Evolutionary conservation across 108 stramenopile species (phyloP).

Genomic region (Aureococcus anophagefferens): DNA sequence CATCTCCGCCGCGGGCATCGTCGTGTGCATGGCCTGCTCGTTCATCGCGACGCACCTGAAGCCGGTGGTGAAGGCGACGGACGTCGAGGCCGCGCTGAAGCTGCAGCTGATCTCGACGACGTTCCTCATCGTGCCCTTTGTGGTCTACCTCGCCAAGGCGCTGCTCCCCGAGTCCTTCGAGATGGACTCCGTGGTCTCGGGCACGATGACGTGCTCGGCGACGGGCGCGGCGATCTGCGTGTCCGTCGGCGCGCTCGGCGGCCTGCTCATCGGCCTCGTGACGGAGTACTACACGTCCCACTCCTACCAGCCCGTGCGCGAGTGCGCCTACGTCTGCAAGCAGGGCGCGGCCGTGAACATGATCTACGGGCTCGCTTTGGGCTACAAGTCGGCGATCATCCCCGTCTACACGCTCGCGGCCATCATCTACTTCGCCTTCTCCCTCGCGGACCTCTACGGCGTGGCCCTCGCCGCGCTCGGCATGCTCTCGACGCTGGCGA

Average conservation of each 20-base stretch:
- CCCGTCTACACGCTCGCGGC: conserved; percentile 86
- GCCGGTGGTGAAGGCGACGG: conserved; percentile 70
- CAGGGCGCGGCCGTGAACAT: conserved; percentile 96
- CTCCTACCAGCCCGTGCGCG: conserved; percentile 82
- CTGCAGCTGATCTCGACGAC: conserved; percentile 92
- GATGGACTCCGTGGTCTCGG: conserved; percentile 48
- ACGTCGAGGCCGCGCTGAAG: conserved; percentile 83
- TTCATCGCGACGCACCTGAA: conserved; percentile 88
- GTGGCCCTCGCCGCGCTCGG: conserved; percentile 94
- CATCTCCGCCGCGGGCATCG: conserved; percentile 82
- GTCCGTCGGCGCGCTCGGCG: conserved; percentile 79
- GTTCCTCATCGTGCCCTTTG: conserved; percentile 78
- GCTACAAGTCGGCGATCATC: conserved; percentile 94
- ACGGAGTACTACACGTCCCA: conserved; percentile 99
- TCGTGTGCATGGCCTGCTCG: conserved; percentile 87
- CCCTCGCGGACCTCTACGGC: conserved; percentile 86
- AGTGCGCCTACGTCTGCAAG: conserved; percentile 85
- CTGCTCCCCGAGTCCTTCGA: conserved; percentile 71
- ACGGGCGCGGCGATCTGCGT: conserved; percentile 62
- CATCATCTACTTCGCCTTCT: conserved; percentile 82
- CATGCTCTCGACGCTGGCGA: conserved; percentile 94
- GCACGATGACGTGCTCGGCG: conserved; percentile 14
- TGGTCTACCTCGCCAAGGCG: conserved; percentile 59
- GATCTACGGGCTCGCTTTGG: conserved; percentile 95
- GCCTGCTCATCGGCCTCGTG: conserved; percentile 87